Percentiles rank a stretch among this genome's conserved stretches.
These are phyloP conservation scores for Ulota crispa DNA, from an alignment of 225 moss, liverwort and hornwort species.

Conservation along the genomic window DNA sequence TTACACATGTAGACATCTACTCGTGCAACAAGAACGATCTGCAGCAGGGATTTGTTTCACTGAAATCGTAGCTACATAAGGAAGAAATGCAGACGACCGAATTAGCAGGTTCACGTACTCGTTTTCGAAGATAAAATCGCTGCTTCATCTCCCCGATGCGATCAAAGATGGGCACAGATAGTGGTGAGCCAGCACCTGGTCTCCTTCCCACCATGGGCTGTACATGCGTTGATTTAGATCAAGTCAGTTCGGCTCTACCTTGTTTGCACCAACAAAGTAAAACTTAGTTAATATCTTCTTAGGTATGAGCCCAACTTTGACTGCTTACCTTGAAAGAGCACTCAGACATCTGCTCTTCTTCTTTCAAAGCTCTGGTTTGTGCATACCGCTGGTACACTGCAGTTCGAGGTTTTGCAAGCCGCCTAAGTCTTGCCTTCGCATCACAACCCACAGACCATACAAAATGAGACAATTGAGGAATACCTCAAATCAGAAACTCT, in stretches of 20 bases:
- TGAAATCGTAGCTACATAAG: neutral
- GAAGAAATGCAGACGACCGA: neutral
- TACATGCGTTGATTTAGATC: neutral
- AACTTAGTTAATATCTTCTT: neutral
- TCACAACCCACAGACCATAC: conserved; percentile 24
- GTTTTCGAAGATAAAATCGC: conserved; percentile 71
- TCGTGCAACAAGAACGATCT: neutral
- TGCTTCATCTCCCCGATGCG: conserved; percentile 68
- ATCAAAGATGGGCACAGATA: conserved; percentile 68
- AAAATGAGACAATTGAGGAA: neutral
- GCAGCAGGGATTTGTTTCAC: neutral
- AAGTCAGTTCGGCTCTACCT: neutral
- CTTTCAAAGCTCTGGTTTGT: conserved; percentile 70
- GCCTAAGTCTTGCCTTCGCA: conserved; percentile 61
- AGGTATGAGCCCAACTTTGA: neutral
- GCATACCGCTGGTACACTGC: conserved; percentile 75
- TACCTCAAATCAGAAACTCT: conserved; percentile 3
- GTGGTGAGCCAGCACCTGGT: conserved; percentile 60
- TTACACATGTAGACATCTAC: neutral
- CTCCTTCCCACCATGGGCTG: conserved; percentile 82
- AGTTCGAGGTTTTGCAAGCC: conserved; percentile 74
- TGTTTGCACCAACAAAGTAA: neutral
- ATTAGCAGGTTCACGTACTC: conserved; percentile 42
- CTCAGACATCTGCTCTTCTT: conserved; percentile 85
- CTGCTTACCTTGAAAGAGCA: conserved; percentile 74